Evolutionary conservation across 768 basidiomycete species (phyloP), one percentile per base, ranked within the genome.

Genomic region (Suillus alpinus): DNA sequence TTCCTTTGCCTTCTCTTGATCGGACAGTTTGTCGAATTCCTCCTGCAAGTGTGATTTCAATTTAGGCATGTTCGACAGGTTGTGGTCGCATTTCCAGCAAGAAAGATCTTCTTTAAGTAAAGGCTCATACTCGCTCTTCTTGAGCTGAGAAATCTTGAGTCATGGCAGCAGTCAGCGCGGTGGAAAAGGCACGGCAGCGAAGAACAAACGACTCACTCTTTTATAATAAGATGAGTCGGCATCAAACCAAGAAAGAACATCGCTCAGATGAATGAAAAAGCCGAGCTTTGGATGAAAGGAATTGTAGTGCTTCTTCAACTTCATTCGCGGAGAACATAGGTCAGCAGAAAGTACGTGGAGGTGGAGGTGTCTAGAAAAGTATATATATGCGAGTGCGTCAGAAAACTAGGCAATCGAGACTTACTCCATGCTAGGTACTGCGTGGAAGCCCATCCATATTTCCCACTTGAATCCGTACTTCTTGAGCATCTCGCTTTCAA

Each of bases 291-390:
- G 94, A 67, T 91, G 88, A 75, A 95, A 97, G 6, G 92, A 90
- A 68, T 95, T 95, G 75, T 93, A 91, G 65, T 97, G 95, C 68
- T 89, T 91, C 78, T 96, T 97, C 59, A 79, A 83, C 76, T 95
- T 96, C 78, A 95, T 74, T 56, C 75, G 76, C 9, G 84, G 80
- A 0, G 88, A 88, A 58, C 80, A 80, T 39, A 94, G 70, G 69
- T 97, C 95, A 5, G 84, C 80, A 4, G 94, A 94, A 41, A 97
- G 75, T 57, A 97, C 85, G 69, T 97, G 95, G 12, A 96, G 73
- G 68, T 97, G 92, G 3, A 94, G 62, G 70, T 94, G 92, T 62
- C 91, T 92, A 61, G 46, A 63, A 59, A 26, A 47, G 29, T 4
- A n/a, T 12, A 40, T 39, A 58, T 43, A 18, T 26, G 23, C 16